phyloP scores from a whole-genome alignment of 2,329 filamentous ascomycete genomes.

The Sordariomycetes sp. region DNA sequence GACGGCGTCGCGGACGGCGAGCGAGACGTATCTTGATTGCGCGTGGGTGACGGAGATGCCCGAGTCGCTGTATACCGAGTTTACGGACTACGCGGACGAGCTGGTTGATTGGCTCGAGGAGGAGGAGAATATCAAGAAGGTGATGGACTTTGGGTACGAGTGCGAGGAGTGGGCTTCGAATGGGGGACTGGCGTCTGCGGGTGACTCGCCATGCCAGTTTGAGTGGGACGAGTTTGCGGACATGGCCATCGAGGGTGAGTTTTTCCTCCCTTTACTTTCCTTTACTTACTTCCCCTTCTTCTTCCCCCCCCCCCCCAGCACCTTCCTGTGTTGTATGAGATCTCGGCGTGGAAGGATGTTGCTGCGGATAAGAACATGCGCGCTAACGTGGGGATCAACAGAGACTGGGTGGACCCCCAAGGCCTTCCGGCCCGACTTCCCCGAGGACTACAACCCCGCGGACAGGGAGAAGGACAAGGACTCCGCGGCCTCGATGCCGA shows the following conservation, averaged over 20 bases:
- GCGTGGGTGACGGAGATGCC: not conserved
- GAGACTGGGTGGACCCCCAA: too few relatives aligned
- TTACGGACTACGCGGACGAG: not conserved
- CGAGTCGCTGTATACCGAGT: not conserved
- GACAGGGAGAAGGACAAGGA: too few relatives aligned
- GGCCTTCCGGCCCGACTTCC: too few relatives aligned
- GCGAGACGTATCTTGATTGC: not conserved
- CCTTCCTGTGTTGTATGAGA: too few relatives aligned
- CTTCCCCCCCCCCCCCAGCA: too few relatives aligned
- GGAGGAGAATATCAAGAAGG: not conserved
- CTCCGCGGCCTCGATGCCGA: not conserved
- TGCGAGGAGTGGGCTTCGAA: not conserved
- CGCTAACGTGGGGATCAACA: too few relatives aligned
- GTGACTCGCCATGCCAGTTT: not conserved
- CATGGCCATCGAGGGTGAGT: too few relatives aligned
- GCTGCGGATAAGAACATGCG: too few relatives aligned
- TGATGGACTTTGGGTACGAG: not conserved
- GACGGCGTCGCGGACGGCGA: not conserved
- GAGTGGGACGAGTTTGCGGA: not conserved
- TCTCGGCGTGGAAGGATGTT: too few relatives aligned
- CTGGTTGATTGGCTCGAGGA: not conserved
- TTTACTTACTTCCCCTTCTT: too few relatives aligned
- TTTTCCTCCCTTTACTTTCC: too few relatives aligned
- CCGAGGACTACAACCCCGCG: too few relatives aligned
- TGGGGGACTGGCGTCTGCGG: not conserved